Base-by-base conservation (phyloP, 208 protist species). In the Balamuthia mandrillaris region DNA sequence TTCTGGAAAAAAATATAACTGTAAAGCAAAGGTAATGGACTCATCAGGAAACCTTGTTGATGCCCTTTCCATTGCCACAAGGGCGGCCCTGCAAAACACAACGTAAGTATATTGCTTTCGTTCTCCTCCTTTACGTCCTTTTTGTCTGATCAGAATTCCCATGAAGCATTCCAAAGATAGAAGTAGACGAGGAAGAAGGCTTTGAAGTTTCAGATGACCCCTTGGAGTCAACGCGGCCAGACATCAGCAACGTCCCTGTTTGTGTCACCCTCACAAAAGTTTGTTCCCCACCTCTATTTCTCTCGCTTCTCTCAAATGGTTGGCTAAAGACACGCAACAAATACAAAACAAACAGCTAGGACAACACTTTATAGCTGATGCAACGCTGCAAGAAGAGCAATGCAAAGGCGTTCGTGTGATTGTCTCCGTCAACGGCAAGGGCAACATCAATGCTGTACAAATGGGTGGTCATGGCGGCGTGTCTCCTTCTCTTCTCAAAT, bases 11-110 rank as follows among this genome's bases (percentile, higher is more conserved):
- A 66, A 18, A n/a, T n/a, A n/a, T n/a, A n/a, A n/a, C 37, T 86
- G 52, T 21, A 9, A 16, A 39, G 9, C 56, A 42, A 12, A 87
- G 83, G 75, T 87, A 1, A 39, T 90, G 1, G 79, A 90, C 51
- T 82, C 42, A 24, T 83, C 51, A 41, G 88, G 88, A 31, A 90
- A 90, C 44, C 54, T 86, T 24, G 86, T 85, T 41, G 88, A 90
- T 84, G 88, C 88, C 42, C 41, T 90, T 21, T 86, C 84, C 9
- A 88, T 90, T 44, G 88, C 65, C 33, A 83, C 51, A 6, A 42
- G 88, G 44, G 84, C 88, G 24, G 88, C 88, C 7, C 70, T 90
- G 6, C 52, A 66, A 1, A 86, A 83, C 58, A 90, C 88, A 9
- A 83, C 45, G 84, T 87, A 37, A 24, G 63, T 6, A 41, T 7